Evolutionary conservation across 352 stramenopile genomes (phyloP).

Genomic region (Pythium pyrilobum): DNA sequence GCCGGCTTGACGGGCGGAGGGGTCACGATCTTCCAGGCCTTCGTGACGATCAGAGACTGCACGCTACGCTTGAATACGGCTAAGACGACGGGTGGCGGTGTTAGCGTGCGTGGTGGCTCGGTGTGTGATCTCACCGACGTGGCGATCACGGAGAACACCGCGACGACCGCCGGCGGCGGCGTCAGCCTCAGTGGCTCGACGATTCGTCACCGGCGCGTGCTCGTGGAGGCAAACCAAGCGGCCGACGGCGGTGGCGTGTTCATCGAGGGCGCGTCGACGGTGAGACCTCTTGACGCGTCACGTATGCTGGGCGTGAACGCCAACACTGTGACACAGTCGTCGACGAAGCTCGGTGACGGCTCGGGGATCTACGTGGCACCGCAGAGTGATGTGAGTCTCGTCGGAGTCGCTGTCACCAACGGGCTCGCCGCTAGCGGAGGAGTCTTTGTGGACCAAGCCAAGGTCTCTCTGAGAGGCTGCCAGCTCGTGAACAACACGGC

Average conservation of each 20-base stretch:
- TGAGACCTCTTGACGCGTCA: not conserved
- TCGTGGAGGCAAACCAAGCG: not conserved
- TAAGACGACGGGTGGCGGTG: not conserved
- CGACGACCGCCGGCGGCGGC: not conserved
- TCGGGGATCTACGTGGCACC: constrained; percentile 8
- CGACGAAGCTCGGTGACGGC: too few relatives aligned
- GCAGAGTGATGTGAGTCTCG: not conserved
- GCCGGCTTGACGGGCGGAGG: not conserved
- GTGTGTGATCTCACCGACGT: not conserved
- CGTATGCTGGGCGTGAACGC: too few relatives aligned
- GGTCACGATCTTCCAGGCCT: not conserved
- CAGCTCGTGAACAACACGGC: constrained; percentile 9
- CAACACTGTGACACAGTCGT: too few relatives aligned
- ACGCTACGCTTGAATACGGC: not conserved
- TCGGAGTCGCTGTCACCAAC: not conserved
- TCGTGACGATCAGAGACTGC: not conserved
- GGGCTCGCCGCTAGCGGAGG: not conserved
- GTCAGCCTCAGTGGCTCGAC: constrained; percentile 1
- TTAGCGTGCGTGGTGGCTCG: not conserved
- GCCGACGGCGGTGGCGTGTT: constrained; percentile 1
- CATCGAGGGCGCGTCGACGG: not conserved
- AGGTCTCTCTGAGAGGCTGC: not conserved
- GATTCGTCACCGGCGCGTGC: not conserved
- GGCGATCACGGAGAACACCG: constrained; percentile 8
- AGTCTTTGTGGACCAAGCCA: constrained; percentile 9